These are phyloP conservation scores for Metschnikowia hibisci DNA, from an alignment of 805 yeast genomes.

Conservation along the genomic window DNA sequence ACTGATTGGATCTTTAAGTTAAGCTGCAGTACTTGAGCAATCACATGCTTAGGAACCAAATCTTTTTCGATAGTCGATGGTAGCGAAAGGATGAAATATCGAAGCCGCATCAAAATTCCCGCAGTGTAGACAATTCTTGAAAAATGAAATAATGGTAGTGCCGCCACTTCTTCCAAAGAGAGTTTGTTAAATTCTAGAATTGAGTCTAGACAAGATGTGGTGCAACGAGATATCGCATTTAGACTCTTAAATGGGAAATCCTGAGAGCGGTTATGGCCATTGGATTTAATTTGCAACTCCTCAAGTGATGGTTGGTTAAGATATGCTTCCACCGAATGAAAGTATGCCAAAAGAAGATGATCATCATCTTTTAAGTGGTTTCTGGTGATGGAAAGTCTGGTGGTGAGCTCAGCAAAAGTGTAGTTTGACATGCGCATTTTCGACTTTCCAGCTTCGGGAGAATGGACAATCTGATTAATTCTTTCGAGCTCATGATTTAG, in stretches of 20 bases:
- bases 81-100: constrained; percentile 52
- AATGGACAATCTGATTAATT: constrained; percentile 49
- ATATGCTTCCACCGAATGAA: constrained; percentile 63
- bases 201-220: constrained; percentile 50
- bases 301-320: constrained; percentile 52
- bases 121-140: constrained; percentile 61
- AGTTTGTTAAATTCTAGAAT: constrained; percentile 46
- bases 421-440: constrained; percentile 31
- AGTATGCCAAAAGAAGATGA: constrained; percentile 46
- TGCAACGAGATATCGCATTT: constrained; percentile 46
- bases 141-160: constrained; percentile 54
- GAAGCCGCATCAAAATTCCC: constrained; percentile 55
- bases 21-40: constrained; percentile 30
- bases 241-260: constrained; percentile 29
- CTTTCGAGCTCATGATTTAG: constrained; percentile 59
- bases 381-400: constrained; percentile 40
- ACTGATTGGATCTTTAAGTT: constrained; percentile 28
- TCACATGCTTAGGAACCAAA: constrained; percentile 45
- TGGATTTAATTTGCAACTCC: constrained; percentile 12
- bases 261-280: constrained; percentile 10
- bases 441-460: constrained; percentile 25
- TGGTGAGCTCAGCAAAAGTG: constrained; percentile 48
- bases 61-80: constrained; percentile 44
- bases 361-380: constrained; percentile 35
- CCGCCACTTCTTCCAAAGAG: constrained; percentile 44